Base-by-base conservation (phyloP, 345 rosid species). In the Eucalyptus curtisii region DNA sequence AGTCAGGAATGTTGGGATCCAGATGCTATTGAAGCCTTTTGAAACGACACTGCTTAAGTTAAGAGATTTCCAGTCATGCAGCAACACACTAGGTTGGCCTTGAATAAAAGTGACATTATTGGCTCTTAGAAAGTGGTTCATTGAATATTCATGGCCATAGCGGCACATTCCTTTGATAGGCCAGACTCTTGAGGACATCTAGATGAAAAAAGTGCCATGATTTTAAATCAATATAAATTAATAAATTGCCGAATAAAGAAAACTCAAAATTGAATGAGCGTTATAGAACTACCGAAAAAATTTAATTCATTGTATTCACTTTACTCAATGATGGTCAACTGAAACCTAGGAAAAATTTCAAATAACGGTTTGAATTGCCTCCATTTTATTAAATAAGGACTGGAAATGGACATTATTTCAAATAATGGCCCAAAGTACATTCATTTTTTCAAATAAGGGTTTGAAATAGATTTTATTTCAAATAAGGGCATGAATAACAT, bases 381-480 rank as follows among this genome's bases (percentile, higher is more conserved):
- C 8, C 5, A 20, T 52, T 1, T 52, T 52, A 1, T 52, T 19
- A 52, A 19, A 52, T 0, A 19, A 19, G 0, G 4, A 19, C 0
- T 52, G 7, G 10, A 52, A 52, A 0, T 52, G 0, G 0, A 52
- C 0, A 52, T 7, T 52, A 0, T 52, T 20, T 52, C 0, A 19
- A 52, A 52, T 52, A 52, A 52, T 0, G 2, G 0, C 5, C 22
- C 24, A 52, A 52, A 52, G 10, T 52, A 0, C 9, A 0, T 19
- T 52, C 0, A 19, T 52, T 52, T 7, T 52, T 52, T 52, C 2
- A 52, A 52, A 52, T 19, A 52, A 52, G 1, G 0, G 0, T 52
- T 0, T 19, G 2, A 52, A 19, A 52, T 52, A 52, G 0, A 52
- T 52, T 52, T 52, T 52, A 52, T 52, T 49, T 19, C 24, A 19